Evolutionary conservation across 2,329 filamentous ascomycete species (phyloP).

Genomic region (Monosporascus sp.): DNA sequence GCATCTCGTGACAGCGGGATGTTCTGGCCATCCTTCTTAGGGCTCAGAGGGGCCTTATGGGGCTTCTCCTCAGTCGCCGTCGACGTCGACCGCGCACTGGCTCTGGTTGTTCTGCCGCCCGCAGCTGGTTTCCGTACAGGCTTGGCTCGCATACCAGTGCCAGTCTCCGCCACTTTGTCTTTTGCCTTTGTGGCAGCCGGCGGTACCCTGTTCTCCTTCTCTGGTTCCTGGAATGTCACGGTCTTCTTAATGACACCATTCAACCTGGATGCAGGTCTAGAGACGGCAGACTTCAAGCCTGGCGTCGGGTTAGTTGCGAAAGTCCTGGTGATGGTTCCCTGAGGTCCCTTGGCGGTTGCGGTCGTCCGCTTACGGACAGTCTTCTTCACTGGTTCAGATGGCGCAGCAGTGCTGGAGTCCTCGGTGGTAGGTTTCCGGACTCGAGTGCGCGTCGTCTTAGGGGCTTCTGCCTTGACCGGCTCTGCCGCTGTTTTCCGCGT

Average conservation of each 20-base stretch:
- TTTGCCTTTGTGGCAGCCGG: conserved; percentile 24
- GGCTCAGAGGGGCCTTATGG: conserved; percentile 51
- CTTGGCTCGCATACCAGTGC: conserved; percentile 37
- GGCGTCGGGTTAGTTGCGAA: conserved; percentile 28
- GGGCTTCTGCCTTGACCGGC: conserved; percentile 21
- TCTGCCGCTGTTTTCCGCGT: conserved; percentile 34
- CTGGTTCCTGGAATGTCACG: conserved; percentile 59
- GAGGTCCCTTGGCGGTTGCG: conserved; percentile 33
- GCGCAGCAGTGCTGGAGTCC: conserved; percentile 17
- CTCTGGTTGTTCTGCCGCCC: conserved; percentile 30
- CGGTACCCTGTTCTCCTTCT: conserved; percentile 58
- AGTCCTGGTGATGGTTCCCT: conserved; percentile 32
- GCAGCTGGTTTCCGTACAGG: conserved; percentile 43
- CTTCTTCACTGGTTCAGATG: conserved; percentile 31
- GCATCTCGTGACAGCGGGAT: conserved; percentile 36
- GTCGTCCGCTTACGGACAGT: conserved; percentile 29
- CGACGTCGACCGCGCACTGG: conserved; percentile 29
- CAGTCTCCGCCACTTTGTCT: conserved; percentile 26
- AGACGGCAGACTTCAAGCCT: conserved; percentile 36
- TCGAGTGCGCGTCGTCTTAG: conserved; percentile 23
- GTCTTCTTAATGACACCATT: conserved; percentile 43
- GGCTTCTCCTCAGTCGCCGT: conserved; percentile 28
- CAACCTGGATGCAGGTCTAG: conserved; percentile 20
- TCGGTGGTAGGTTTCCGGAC: conserved; percentile 24
- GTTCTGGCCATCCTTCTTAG: conserved; percentile 60